Evolutionary conservation across 139 green algal species (phyloP), one percentile per base, ranked within the genome.

Genomic region (Coccomyxa sp.): DNA sequence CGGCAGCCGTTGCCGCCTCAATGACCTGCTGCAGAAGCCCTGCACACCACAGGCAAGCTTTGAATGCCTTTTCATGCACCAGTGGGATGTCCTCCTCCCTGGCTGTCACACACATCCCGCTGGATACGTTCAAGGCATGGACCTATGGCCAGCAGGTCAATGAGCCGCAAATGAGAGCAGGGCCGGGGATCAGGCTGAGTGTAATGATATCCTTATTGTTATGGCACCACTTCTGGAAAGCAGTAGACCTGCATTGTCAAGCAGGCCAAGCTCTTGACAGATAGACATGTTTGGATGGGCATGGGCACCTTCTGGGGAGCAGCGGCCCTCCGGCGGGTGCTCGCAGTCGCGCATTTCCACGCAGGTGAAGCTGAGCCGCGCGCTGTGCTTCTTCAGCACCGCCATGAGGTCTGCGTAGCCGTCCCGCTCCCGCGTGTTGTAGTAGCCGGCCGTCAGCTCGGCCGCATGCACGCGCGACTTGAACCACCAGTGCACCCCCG

Each of bases 401-500:
- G 84, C 72, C 64, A 92, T 85, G 70, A 97, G 89, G 33, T 84
- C 79, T 37, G 79, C 72, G 84, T 97, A 98, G 29, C 96, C 95
- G 81, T 98, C 89, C 33, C 91, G 88, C 71, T 96, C 86, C 6
- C 93, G 84, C 58, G 94, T 96, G 92, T 98, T 98, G 89, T 99
- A 99, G 90, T 98, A 98, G 0, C 96, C 96, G 4, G 96, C 95
- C 0, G 96, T 99, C 18, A 98, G 87, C 89, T 99, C 96, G 16
- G 96, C 96, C 6, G 96, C 95, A 82, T 99, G 96, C 10, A 91
- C 87, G 6, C 88, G 81, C n/a, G 83, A 92, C 79, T 97, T 97
- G 88, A 97, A 99, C 95, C 96, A 99, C 96, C 96, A 99, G 89
- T 99, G 96, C 83, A 99, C 94, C 36, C 96, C 96, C 0, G 96